Percentiles rank a stretch among this genome's conserved stretches.
phyloP scores from a whole-genome alignment of 345 rosid genomes.

The Salix arbutifolia region DNA sequence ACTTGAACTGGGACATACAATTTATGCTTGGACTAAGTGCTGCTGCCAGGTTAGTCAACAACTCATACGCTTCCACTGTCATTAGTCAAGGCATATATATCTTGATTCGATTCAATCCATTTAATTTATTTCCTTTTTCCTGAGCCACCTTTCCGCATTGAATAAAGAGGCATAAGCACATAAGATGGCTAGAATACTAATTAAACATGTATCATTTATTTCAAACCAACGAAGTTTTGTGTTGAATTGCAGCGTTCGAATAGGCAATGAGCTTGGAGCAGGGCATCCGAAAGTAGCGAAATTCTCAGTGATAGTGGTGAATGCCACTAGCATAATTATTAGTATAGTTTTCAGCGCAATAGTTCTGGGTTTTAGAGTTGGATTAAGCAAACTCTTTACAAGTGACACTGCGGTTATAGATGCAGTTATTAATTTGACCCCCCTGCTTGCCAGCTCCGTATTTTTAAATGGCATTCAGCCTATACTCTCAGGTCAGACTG shows the following conservation, averaged over 20 bases:
- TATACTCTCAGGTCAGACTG: constrained; percentile 66
- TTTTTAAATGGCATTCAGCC: constrained; percentile 91
- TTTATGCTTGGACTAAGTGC: constrained; percentile 84
- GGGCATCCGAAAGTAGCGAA: constrained; percentile 71
- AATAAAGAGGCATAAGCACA: neutral
- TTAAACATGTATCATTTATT: neutral
- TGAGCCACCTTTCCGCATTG: neutral
- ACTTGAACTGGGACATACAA: constrained; percentile 80
- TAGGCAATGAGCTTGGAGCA: constrained; percentile 90
- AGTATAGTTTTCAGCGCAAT: constrained; percentile 50
- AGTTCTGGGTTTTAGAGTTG: constrained; percentile 47
- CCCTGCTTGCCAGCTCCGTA: constrained; percentile 78
- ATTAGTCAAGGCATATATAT: neutral
- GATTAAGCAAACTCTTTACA: constrained; percentile 68
- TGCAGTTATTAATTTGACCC: constrained; percentile 62
- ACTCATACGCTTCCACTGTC: neutral
- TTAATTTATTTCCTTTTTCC: neutral
- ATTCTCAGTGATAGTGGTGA: constrained; percentile 73
- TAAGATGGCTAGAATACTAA: no score
- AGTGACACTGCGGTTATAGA: constrained; percentile 54
- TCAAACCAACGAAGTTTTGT: neutral
- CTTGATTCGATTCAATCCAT: neutral
- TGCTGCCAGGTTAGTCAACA: constrained; percentile 60
- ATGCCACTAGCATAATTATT: constrained; percentile 49
- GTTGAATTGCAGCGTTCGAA: constrained; percentile 52